Percentiles rank a stretch among this genome's conserved stretches.
Conservation (phyloP, 176 grass and related monocot genomes). For the Carex cristatella region DNA sequence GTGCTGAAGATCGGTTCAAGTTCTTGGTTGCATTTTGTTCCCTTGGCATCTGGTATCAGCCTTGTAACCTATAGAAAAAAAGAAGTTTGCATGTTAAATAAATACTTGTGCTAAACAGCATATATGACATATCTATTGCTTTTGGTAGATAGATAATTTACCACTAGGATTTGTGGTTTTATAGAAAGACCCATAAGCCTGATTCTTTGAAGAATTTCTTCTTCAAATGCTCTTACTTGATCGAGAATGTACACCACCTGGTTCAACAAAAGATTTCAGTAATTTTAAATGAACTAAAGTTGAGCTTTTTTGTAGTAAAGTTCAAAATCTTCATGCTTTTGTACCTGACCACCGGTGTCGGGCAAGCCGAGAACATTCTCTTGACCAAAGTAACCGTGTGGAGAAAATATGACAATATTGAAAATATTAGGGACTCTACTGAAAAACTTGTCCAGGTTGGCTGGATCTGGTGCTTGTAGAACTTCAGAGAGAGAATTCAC, state of each 20-base stretch:
- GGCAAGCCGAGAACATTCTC: conserved; percentile 95
- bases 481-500: conserved; percentile 84
- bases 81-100: not conserved
- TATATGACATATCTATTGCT: conserved; percentile 4
- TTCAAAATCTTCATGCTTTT: not conserved
- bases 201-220: conserved; percentile 84
- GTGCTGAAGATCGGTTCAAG: conserved; percentile 73
- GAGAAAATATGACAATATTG: conserved; percentile 77
- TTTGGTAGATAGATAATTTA: conserved; percentile 24
- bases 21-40: conserved; percentile 89
- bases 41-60: conserved; percentile 88
- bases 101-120: not conserved
- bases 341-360: conserved; percentile 91
- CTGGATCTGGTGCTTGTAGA: conserved; percentile 89
- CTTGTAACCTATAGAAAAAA: conserved; percentile 60
- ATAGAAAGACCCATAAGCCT: conserved; percentile 72
- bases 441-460: conserved; percentile 88
- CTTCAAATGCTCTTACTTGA: conserved; percentile 90
- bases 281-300: not conserved
- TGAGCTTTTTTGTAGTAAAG: not conserved
- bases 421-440: conserved; percentile 68
- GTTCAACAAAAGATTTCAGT: conserved; percentile 19
- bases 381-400: conserved; percentile 96
- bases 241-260: conserved; percentile 97
- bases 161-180: conserved; percentile 93